A percentile compares a stretch with the other conserved stretches of the same genome.
Conservation (phyloP, 805 yeast genomes). For the Yarrowia bubula region DNA sequence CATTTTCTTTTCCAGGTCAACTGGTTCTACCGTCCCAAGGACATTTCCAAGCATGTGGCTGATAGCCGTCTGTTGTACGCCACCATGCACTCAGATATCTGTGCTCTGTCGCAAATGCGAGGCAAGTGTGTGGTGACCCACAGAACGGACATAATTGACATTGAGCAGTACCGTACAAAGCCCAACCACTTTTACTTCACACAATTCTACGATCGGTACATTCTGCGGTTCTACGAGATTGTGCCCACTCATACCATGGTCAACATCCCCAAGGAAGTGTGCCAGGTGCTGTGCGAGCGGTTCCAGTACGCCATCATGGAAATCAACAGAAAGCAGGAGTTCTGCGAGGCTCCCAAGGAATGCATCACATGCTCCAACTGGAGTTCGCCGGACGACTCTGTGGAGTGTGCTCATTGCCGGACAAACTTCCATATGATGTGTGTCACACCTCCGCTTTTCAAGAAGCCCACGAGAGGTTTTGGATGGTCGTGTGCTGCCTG, state of each 20-base stretch:
- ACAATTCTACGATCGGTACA: slow-evolving; percentile 79
- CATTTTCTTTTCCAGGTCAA: slow-evolving; percentile 66
- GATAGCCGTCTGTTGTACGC: slow-evolving; percentile 80
- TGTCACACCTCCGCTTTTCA: slow-evolving; percentile 75
- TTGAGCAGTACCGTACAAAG: slow-evolving; percentile 52
- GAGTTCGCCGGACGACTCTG: slow-evolving; percentile 72
- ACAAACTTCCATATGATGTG: slow-evolving; percentile 76
- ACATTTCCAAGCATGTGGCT: slow-evolving; percentile 61
- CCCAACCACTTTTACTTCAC: slow-evolving; percentile 84
- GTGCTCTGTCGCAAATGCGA: slow-evolving; percentile 71
- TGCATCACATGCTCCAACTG: slow-evolving; percentile 82
- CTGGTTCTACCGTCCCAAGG: slow-evolving; percentile 90
- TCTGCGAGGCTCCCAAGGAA: slow-evolving; percentile 60
- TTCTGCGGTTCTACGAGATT: slow-evolving; percentile 77
- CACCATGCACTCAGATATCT: slow-evolving; percentile 79
- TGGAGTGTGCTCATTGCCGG: slow-evolving; percentile 76
- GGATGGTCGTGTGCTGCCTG: slow-evolving; percentile 89
- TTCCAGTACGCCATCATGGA: slow-evolving; percentile 77
- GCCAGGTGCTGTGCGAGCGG: slow-evolving; percentile 61
- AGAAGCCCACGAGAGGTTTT: slow-evolving; percentile 81
- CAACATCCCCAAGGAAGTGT: slow-evolving; percentile 57
- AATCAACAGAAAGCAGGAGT: slow-evolving; percentile 59
- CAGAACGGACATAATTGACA: slow-evolving; percentile 59
- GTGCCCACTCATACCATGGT: slow-evolving; percentile 59
- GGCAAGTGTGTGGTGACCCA: slow-evolving; percentile 74